phyloP scores from a whole-genome alignment of 225 moss, liverwort and hornwort species.

The Pseudisothecium myosuroides region DNA sequence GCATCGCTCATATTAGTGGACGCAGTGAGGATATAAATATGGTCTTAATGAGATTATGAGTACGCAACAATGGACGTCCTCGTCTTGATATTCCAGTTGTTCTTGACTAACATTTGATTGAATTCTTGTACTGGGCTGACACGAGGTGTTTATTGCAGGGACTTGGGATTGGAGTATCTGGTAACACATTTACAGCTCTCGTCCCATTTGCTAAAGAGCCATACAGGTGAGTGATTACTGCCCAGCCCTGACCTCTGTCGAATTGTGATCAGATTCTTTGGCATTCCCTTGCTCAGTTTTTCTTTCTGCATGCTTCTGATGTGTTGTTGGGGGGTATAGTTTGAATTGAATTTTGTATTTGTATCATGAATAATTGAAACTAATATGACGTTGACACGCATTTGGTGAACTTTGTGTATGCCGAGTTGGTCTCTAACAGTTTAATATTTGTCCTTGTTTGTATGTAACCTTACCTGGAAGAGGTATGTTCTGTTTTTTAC shows the following conservation, averaged over 20 bases:
- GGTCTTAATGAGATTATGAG: background rate
- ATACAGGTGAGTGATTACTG: slow-evolving; percentile 44
- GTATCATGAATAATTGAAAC: background rate
- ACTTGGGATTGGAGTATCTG: slow-evolving; percentile 32
- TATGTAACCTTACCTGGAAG: background rate
- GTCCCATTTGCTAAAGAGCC: slow-evolving; percentile 88
- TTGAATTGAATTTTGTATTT: background rate
- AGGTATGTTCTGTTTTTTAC: background rate
- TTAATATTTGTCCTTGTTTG: background rate
- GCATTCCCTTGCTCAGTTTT: background rate
- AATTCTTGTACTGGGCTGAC: background rate
- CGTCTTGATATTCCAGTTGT: background rate
- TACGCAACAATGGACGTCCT: background rate
- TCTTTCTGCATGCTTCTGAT: background rate
- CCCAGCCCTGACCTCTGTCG: background rate
- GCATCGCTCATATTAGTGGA: background rate
- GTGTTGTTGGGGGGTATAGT: background rate
- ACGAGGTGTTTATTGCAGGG: slow-evolving; percentile 5
- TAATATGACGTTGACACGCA: background rate
- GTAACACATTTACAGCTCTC: slow-evolving; percentile 58
- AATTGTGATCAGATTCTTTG: background rate
- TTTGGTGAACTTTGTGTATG: background rate
- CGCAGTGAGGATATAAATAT: background rate
- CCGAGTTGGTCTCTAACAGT: background rate
- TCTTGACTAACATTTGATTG: background rate